Base-by-base conservation (phyloP, 495 filamentous ascomycete species). In the Tuber microsphaerosporum region DNA sequence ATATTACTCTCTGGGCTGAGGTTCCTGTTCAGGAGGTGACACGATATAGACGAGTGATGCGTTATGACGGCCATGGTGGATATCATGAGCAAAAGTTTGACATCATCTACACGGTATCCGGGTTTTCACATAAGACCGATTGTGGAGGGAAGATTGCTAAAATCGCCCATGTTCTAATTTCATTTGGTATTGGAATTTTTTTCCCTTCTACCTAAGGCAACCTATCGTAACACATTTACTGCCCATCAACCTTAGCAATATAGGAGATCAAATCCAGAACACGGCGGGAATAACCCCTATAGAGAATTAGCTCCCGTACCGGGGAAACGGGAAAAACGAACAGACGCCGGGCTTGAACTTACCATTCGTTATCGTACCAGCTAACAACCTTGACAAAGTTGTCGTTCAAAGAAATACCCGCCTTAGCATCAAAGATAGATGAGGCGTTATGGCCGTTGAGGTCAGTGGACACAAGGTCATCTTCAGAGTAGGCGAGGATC, bases 361-460 rank as follows among this genome's bases (percentile, higher is more conserved):
- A 82, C 91, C 91, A 92, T 87, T 93, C 91, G 86, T 93, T 93
- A 89, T 97, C 94, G 88, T 99, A 99, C 95, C 95, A 99, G 82
- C 91, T 90, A 84, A 99, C 90, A 61, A 99, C 89, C 91, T 99
- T 99, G 89, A 98, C 90, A 87, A 99, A 99, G 89, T 98, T 92
- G 80, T 92, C 85, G 90, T 99, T 99, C 76, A 99, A 90, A 80
- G 94, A 91, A 86, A 99, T 98, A 90, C 95, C 95, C 71, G 95
- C 95, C 92, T 97, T 97, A 85, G 94, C 94, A 86, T 99, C 95
- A 87, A 99, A 97, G 90, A 99, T 95, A 86, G 93, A 97, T 78
- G 94, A 97, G 89, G 89, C 84, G 84, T 86, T 88, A 87, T 97
- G 91, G 85, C 96, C 95, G 87, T 91, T 95, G 85, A 98, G 82